These are phyloP conservation scores for Phoma sp. DNA, from an alignment of 2,329 filamentous ascomycete genomes.

Conservation along the genomic window DNA sequence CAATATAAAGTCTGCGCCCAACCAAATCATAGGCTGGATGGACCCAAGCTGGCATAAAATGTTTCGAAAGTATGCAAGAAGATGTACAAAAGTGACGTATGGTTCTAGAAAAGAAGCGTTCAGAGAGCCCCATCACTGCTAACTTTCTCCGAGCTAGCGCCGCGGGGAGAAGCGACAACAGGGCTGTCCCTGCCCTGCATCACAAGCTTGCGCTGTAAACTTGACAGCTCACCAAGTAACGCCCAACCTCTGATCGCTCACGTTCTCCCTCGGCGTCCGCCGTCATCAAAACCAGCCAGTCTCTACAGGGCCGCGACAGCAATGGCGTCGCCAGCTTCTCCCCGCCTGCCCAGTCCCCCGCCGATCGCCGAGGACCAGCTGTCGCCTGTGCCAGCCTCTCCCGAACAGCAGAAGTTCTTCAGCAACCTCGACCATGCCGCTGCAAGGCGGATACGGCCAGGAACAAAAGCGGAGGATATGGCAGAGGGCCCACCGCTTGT, in stretches of 20 bases:
- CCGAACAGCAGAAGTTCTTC: conserved; percentile 60
- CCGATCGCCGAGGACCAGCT: conserved; percentile 95
- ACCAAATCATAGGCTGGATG: neutral
- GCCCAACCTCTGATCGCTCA: neutral
- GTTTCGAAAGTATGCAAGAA: neutral
- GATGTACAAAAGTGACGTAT: conserved; percentile 9
- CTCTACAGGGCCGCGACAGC: conserved; percentile 5
- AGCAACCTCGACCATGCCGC: conserved; percentile 73
- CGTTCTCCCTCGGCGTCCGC: neutral
- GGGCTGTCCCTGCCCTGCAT: conserved; percentile 27
- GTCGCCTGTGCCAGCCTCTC: conserved; percentile 70
- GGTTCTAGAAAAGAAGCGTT: conserved; percentile 9
- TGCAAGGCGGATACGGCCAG: conserved; percentile 84
- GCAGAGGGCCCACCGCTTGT: conserved; percentile 87
- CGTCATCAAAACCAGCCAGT: neutral
- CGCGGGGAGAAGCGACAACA: conserved; percentile 16
- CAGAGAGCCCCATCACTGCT: conserved; percentile 6
- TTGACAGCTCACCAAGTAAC: conserved; percentile 20
- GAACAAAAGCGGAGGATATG: conserved; percentile 92
- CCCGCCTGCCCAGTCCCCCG: conserved; percentile 91
- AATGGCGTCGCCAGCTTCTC: conserved; percentile 62
- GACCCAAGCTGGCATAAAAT: neutral
- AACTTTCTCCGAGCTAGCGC: conserved; percentile 10
- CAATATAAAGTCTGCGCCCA: neutral
- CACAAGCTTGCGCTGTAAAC: conserved; percentile 19